Evolutionary conservation across 2,329 filamentous ascomycete species (phyloP).

Genomic region (Pyrenochaeta sp.): DNA sequence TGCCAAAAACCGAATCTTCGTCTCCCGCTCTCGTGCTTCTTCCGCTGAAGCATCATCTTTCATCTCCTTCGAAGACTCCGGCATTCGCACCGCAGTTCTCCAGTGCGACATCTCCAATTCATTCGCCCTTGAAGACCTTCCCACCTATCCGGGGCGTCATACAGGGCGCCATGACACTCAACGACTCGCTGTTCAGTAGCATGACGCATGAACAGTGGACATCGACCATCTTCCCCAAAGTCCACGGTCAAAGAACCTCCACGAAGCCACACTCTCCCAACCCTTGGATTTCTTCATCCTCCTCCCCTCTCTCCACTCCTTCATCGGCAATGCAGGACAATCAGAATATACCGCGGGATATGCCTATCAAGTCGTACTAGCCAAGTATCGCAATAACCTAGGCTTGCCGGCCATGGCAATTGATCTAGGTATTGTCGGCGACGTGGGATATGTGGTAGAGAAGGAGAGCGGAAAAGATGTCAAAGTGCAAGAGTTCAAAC

Average conservation of each 20-base stretch:
- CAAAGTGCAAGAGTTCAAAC: conserved; percentile 15
- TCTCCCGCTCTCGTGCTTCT: conserved; percentile 20
- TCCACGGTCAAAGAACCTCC: conserved; percentile 46
- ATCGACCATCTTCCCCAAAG: conserved; percentile 31
- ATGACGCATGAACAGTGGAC: conserved; percentile 24
- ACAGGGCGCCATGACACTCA: conserved; percentile 25
- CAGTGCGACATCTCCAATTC: conserved; percentile 18
- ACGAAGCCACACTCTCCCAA: conserved; percentile 10
- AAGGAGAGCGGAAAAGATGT: conserved; percentile 2
- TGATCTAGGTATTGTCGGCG: conserved; percentile 25
- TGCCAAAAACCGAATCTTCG: conserved; percentile 21
- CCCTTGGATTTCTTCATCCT: conserved; percentile 34
- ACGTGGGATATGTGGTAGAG: conserved; percentile 24
- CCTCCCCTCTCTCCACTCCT: conserved; percentile 23
- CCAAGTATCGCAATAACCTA: conserved; percentile 9
- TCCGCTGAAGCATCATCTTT: not conserved
- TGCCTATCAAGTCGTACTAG: conserved; percentile 30
- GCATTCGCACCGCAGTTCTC: conserved; percentile 5
- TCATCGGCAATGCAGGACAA: conserved; percentile 31
- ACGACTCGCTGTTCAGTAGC: conserved; percentile 19
- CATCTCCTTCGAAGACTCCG: conserved; percentile 5
- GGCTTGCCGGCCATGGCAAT: conserved; percentile 13
- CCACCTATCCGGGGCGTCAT: conserved; percentile 24
- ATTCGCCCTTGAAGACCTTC: not conserved
- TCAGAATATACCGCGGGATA: conserved; percentile 36